These are phyloP conservation scores for Rhododendron molle DNA, from an alignment of 148 eudicot genomes.

Conservation along the genomic window DNA sequence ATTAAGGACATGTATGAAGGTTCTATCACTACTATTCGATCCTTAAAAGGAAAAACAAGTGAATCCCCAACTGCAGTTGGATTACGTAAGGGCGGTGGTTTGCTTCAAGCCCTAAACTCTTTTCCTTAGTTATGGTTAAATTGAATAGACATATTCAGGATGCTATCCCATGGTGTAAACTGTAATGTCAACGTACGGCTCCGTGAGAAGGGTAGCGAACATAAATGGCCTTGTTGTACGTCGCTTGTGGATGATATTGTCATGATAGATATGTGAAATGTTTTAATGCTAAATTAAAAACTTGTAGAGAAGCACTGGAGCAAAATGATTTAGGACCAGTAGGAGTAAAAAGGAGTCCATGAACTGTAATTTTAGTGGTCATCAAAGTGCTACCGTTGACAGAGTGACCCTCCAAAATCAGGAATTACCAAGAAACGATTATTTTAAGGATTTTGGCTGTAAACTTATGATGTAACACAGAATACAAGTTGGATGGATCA, in stretches of 20 bases:
- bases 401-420: background rate
- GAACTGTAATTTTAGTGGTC: background rate
- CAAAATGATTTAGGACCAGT: background rate
- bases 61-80: background rate
- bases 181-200: too few relatives aligned
- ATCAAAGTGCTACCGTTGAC: background rate
- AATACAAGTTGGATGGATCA: background rate
- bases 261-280: background rate
- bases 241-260: background rate
- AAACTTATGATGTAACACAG: background rate
- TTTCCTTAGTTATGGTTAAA: background rate
- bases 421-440: background rate
- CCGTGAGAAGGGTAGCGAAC: too few relatives aligned
- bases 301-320: background rate
- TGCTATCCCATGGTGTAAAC: background rate
- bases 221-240: too few relatives aligned
- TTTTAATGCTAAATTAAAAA: background rate
- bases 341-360: background rate
- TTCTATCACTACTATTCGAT: background rate
- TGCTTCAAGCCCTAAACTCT: background rate
- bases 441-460: background rate
- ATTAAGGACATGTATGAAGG: background rate
- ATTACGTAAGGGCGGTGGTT: background rate
- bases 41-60: background rate
- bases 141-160: background rate